Evolutionary conservation across 2,329 filamentous ascomycete genomes (phyloP).

Genomic region (Hirsutella rhossiliensis): DNA sequence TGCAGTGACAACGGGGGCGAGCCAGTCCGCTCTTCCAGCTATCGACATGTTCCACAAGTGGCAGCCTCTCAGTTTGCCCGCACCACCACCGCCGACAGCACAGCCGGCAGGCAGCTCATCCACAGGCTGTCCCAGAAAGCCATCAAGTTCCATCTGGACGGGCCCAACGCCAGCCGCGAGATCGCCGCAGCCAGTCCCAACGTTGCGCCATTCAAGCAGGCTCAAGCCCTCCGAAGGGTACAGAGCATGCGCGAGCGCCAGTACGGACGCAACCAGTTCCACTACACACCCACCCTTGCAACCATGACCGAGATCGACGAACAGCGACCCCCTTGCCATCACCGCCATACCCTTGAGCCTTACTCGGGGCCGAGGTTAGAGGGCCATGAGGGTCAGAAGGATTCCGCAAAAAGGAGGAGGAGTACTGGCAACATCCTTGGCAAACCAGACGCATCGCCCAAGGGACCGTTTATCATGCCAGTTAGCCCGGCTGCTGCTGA

Average conservation of each 20-base stretch:
- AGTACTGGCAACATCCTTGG: slow-evolving; percentile 24
- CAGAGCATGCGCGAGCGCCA: slow-evolving; percentile 25
- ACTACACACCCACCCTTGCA: slow-evolving; percentile 24
- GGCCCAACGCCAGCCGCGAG: slow-evolving; percentile 10
- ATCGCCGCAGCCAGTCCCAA: slow-evolving; percentile 12
- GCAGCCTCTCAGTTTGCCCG: slow-evolving; percentile 42
- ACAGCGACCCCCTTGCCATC: slow-evolving; percentile 4
- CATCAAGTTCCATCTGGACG: slow-evolving; percentile 27
- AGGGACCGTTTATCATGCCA: slow-evolving; percentile 1
- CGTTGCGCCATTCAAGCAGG: slow-evolving; percentile 21
- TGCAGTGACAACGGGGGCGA: slow-evolving; percentile 9
- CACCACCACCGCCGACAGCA: slow-evolving; percentile 35
- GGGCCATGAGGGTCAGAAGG: slow-evolving; percentile 4
- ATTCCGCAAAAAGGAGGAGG: slow-evolving; percentile 16
- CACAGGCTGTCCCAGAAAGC: slow-evolving; percentile 32
- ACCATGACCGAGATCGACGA: slow-evolving; percentile 21
- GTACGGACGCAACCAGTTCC: slow-evolving; percentile 31
- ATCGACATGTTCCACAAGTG: slow-evolving; percentile 40
- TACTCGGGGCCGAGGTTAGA: slow-evolving; percentile 8
- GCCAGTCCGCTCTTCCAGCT: slow-evolving; percentile 8
- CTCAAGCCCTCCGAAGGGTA: slow-evolving; percentile 21
- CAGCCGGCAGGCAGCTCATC: slow-evolving; percentile 21
- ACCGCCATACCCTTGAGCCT: slow-evolving; percentile 20
- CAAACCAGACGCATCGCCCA: slow-evolving; percentile 5
- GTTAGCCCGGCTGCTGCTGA: slow-evolving; percentile 1